These are phyloP conservation scores for Annulohypoxylon maeteangense DNA, from an alignment of 495 filamentous ascomycete species.

Conservation along the genomic window DNA sequence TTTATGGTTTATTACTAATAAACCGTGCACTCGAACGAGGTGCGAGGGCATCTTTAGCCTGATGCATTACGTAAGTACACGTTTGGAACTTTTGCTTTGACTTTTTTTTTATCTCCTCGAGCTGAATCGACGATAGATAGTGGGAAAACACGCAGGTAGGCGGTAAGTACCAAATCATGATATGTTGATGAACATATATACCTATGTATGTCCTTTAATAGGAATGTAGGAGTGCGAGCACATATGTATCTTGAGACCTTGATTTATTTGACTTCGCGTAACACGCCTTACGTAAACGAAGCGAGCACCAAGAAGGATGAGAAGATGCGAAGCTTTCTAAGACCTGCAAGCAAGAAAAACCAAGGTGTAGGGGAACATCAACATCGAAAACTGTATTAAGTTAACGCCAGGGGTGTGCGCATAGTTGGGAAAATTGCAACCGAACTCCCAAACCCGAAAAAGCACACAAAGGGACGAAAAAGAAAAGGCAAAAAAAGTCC, in stretches of 20 bases:
- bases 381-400: conserved; percentile 18
- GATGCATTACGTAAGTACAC: conserved; percentile 37
- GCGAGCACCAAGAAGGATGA: background rate
- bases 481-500: conserved; percentile 28
- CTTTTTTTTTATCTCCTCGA: background rate
- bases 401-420: background rate
- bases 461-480: conserved; percentile 18
- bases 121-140: background rate
- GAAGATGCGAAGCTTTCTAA: conserved; percentile 21
- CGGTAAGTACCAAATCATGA: background rate
- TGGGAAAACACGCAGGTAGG: background rate
- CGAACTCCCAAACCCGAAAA: conserved; percentile 33
- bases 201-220: background rate
- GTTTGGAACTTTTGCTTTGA: conserved; percentile 28
- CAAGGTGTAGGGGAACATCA: conserved; percentile 7
- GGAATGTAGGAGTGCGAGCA: background rate
- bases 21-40: conserved; percentile 20
- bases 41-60: conserved; percentile 25
- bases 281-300: conserved; percentile 35
- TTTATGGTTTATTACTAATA: conserved; percentile 23
- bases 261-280: conserved; percentile 18
- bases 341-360: conserved; percentile 12
- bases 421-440: conserved; percentile 26
- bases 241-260: conserved; percentile 3
- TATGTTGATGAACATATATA: conserved; percentile 3